These are phyloP conservation scores for Pterocarpus santalinus DNA, from an alignment of 306 rosid species.

Conservation along the genomic window DNA sequence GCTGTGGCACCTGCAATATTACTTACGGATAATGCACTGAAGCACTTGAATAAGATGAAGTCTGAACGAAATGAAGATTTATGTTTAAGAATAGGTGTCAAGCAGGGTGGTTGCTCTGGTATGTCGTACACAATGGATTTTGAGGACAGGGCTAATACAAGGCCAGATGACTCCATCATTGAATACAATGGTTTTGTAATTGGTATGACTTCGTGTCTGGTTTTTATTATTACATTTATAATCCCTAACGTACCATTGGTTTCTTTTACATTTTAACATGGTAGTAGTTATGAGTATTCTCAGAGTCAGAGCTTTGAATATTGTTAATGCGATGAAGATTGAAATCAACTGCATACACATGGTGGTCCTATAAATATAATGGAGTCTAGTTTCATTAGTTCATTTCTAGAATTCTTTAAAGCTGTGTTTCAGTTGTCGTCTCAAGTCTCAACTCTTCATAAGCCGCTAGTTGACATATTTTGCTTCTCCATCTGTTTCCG, in stretches of 20 bases:
- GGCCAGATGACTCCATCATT: constrained; percentile 87
- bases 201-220: constrained; percentile 60
- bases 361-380: not conserved
- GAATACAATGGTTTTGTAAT: constrained; percentile 83
- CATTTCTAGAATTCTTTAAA: not conserved
- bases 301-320: not conserved
- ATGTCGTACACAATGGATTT: constrained; percentile 97
- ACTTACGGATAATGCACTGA: constrained; percentile 78
- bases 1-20: constrained; percentile 55
- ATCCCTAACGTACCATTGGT: not conserved
- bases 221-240: constrained; percentile 34
- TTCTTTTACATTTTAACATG: not conserved
- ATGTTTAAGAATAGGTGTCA: constrained; percentile 95
- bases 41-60: constrained; percentile 93
- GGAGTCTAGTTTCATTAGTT: not conserved
- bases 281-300: no score
- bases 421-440: not conserved
- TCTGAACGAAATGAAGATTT: constrained; percentile 75
- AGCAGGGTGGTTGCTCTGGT: constrained; percentile 99
- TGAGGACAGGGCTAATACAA: constrained; percentile 72
- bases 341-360: not conserved
- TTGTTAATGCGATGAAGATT: not conserved
- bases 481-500: constrained; percentile 41
- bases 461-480: not conserved
- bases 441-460: not conserved